These are phyloP conservation scores for Podospora tetraspora DNA, from an alignment of 495 filamentous ascomycete species.

Conservation along the genomic window DNA sequence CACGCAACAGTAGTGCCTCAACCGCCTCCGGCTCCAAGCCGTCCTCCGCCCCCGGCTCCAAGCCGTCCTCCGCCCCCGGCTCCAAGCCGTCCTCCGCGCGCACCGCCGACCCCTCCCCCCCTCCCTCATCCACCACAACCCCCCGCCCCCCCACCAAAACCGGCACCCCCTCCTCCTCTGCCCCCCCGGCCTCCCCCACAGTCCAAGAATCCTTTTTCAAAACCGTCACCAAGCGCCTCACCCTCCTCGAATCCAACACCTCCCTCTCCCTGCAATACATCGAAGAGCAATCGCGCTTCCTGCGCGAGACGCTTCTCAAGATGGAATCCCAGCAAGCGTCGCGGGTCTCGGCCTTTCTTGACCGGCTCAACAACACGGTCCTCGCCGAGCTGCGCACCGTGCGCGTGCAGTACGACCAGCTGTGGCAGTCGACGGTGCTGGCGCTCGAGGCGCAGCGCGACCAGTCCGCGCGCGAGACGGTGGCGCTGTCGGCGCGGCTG, in stretches of 20 bases:
- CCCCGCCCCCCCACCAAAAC: constrained; percentile 34
- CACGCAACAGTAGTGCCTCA: constrained; percentile 7
- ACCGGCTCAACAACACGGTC: constrained; percentile 79
- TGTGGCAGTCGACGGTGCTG: constrained; percentile 91
- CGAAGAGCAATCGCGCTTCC: constrained; percentile 86
- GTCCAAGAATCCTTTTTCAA: constrained; percentile 98
- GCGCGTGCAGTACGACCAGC: constrained; percentile 83
- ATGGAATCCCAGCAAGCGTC: constrained; percentile 82
- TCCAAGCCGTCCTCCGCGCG: constrained; percentile 11
- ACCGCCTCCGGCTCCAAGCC: constrained; percentile 10
- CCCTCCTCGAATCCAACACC: constrained; percentile 84
- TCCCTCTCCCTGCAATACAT: constrained; percentile 94
- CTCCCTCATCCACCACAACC: constrained; percentile 15
- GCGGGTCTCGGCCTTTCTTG: constrained; percentile 76
- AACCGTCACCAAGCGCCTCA: constrained; percentile 84
- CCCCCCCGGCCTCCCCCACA: constrained; percentile 64
- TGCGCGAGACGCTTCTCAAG: constrained; percentile 85
- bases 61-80: constrained; percentile 1
- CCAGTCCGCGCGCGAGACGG: constrained; percentile 71
- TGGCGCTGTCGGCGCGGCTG: constrained; percentile 74
- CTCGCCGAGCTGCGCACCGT: constrained; percentile 77
- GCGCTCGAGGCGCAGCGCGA: constrained; percentile 84
- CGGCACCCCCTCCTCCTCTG: constrained; percentile 39
- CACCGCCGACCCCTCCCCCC: constrained; percentile 5
- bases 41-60: constrained; percentile 7